Percentiles rank a stretch among this genome's conserved stretches.
Evolutionary conservation across 352 stramenopile genomes (phyloP).

Genomic region (Phytopythium boreale): DNA sequence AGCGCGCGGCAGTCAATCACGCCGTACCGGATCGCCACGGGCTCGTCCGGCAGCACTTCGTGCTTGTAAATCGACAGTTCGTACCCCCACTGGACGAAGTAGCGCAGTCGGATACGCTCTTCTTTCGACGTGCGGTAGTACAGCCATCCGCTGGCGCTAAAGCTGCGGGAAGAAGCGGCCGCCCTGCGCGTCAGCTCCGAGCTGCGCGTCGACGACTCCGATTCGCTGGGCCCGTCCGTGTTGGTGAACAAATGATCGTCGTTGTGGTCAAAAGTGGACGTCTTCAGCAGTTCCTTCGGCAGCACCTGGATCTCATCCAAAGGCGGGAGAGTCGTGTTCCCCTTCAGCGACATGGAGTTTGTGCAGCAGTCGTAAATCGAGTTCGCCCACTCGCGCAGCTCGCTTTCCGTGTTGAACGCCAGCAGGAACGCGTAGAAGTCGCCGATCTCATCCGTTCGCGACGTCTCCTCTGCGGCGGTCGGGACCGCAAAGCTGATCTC

Average conservation of each 20-base stretch:
- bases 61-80: conserved; percentile 91
- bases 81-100: conserved; percentile 87
- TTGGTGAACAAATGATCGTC: conserved; percentile 36
- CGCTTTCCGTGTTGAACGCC: conserved; percentile 72
- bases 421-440: conserved; percentile 79
- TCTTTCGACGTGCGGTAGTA: conserved; percentile 84
- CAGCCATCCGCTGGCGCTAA: conserved; percentile 79
- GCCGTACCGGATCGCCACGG: conserved; percentile 77
- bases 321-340: conserved; percentile 48
- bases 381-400: conserved; percentile 69
- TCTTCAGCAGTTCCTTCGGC: conserved; percentile 85
- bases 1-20: conserved; percentile 84
- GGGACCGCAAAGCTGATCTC: conserved; percentile 82
- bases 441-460: conserved; percentile 62
- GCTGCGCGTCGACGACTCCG: conserved; percentile 6
- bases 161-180: conserved; percentile 26
- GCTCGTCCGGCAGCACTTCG: conserved; percentile 76
- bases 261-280: conserved; percentile 60
- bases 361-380: conserved; percentile 86
- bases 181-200: conserved; percentile 1
- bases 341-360: conserved; percentile 86
- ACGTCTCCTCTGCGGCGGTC: conserved; percentile 50
- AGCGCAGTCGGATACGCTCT: conserved; percentile 77
- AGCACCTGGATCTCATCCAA: conserved; percentile 75
- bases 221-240: background rate